Base-by-base conservation (phyloP, 345 rosid genomes). In the Lepidium africanum region DNA sequence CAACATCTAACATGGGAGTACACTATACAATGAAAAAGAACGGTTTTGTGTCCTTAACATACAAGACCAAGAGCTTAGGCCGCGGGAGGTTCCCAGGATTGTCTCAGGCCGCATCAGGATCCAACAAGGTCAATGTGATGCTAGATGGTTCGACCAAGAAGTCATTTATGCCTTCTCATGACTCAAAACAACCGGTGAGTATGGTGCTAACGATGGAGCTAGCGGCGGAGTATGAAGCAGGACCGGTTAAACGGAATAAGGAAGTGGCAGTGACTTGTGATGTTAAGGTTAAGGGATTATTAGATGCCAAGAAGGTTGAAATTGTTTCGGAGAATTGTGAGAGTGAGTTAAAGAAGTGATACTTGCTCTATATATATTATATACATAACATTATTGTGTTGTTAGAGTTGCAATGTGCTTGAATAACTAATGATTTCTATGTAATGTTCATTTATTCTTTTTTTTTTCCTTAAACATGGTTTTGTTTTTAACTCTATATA, bases 261-360 rank as follows among this genome's bases (percentile, higher is more conserved):
- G 60, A 78, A 27, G 60, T 73, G 48, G 59, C 7, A 23, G 85
- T 84, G 39, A 70, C 70, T 39, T 88, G 96, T 74, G 65, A 77
- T 47, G 74, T 91, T 51, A 70, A 78, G 67, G 83, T 91, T 37
- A 74, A 69, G 54, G 81, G 78, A 39, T 56, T 75, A 1, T 68
- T 55, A 7, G 82, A 76, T 23, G 39, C 59, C 41, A 82, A 70
- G 57, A 70, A 65, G 21, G 76, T 61, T 43, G 60, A 76, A 32
- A 50, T 88, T 77, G 65, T 78, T 43, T 79, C 84, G 10, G 83
- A 85, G 70, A 37, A 78, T 14, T 86, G 96, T 60, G 67, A 67
- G 33, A 76, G 77, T 36, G 50, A 79, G 37, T 68, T 87, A 64
- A 76, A 57, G 67, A 59, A 60, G 30, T 74, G 73, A 74, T 57